Evolutionary conservation across 345 rosid genomes (phyloP).

Genomic region (Eutrema yunnanense): DNA sequence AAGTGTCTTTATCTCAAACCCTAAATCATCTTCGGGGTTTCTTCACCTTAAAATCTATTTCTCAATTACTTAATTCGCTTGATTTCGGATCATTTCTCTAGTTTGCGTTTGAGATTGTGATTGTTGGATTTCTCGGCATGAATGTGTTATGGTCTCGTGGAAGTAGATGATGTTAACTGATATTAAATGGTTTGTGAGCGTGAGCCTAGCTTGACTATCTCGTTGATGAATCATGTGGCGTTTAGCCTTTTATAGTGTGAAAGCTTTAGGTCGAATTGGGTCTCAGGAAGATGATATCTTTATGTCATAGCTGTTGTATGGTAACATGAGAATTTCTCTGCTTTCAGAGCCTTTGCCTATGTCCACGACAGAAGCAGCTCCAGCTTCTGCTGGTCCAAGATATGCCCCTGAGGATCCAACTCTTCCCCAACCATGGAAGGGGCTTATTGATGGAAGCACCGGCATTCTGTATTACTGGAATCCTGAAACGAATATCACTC

Average conservation of each 20-base stretch:
- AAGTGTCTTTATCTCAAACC: slow-evolving; percentile 15
- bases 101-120: background rate
- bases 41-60: background rate
- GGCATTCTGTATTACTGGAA: slow-evolving; percentile 87
- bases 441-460: slow-evolving; percentile 84
- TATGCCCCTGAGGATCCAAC: slow-evolving; percentile 94
- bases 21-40: slow-evolving; percentile 18
- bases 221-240: slow-evolving; percentile 2
- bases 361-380: slow-evolving; percentile 57
- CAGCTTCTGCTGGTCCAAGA: slow-evolving; percentile 62
- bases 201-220: background rate
- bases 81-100: background rate
- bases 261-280: background rate
- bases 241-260: background rate
- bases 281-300: background rate
- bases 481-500: slow-evolving; percentile 88
- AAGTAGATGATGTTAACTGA: background rate
- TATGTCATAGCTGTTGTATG: background rate
- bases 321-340: slow-evolving; percentile 7
- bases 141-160: background rate
- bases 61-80: background rate
- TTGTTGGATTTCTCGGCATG: background rate
- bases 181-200: background rate
- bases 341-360: slow-evolving; percentile 37
- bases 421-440: slow-evolving; percentile 96